Conservation (phyloP, 2,329 filamentous ascomycete genomes). For the Scytalidium sp. region DNA sequence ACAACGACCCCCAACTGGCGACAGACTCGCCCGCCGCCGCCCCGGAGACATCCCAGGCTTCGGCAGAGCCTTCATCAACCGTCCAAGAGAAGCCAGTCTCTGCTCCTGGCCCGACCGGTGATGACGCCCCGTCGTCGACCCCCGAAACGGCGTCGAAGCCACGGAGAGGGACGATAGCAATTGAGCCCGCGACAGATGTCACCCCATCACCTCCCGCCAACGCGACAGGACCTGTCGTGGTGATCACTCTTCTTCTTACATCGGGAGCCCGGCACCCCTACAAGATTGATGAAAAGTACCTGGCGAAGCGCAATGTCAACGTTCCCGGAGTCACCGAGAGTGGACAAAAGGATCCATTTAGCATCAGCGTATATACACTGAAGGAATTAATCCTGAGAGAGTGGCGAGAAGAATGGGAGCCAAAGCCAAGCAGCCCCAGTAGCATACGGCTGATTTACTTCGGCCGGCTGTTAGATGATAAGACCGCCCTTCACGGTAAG, state of each 20-base stretch:
- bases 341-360: slow-evolving; percentile 72
- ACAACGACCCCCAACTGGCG: not conserved
- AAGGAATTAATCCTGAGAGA: slow-evolving; percentile 93
- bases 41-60: not conserved
- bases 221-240: slow-evolving; percentile 47
- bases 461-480: slow-evolving; percentile 87
- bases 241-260: slow-evolving; percentile 80
- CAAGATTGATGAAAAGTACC: slow-evolving; percentile 82
- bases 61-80: not conserved
- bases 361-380: slow-evolving; percentile 88
- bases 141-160: slow-evolving; percentile 9
- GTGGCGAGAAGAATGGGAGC: slow-evolving; percentile 91
- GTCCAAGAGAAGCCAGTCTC: not conserved
- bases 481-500: slow-evolving; percentile 78
- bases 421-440: slow-evolving; percentile 79
- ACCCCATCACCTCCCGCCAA: slow-evolving; percentile 5
- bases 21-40: not conserved
- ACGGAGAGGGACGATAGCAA: slow-evolving; percentile 19
- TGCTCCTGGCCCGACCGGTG: not conserved
- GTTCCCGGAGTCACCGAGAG: slow-evolving; percentile 62
- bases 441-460: slow-evolving; percentile 91
- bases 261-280: slow-evolving; percentile 85
- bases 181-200: slow-evolving; percentile 17
- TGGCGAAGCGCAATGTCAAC: slow-evolving; percentile 74
- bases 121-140: not conserved